phyloP scores from a whole-genome alignment of 192 early-diverging fungal genomes.

The Entrophospora sp. region DNA sequence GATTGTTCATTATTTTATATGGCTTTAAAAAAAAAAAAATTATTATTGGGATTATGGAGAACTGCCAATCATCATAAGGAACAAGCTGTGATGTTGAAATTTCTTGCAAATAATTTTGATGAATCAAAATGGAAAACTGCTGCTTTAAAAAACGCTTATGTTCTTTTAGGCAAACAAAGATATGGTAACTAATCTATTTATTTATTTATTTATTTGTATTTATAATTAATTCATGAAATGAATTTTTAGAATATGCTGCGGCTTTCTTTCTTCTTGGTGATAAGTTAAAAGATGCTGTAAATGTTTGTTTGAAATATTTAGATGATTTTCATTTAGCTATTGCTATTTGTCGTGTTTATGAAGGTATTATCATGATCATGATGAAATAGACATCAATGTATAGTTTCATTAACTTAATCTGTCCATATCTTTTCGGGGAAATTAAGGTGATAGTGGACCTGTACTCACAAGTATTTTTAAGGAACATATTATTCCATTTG shows the following conservation, averaged over 20 bases:
- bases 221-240: neutral
- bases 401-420: neutral
- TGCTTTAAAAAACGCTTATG: slow-evolving; percentile 97
- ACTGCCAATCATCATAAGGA: slow-evolving; percentile 75
- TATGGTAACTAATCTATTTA: slow-evolving; percentile 49
- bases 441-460: slow-evolving; percentile 48
- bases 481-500: slow-evolving; percentile 44
- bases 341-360: slow-evolving; percentile 81
- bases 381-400: neutral
- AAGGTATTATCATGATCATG: slow-evolving; percentile 49
- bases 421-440: neutral
- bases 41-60: slow-evolving; percentile 87
- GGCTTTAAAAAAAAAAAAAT: slow-evolving; percentile 80
- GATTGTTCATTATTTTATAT: slow-evolving; percentile 85
- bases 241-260: slow-evolving; percentile 70
- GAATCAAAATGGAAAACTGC: slow-evolving; percentile 85
- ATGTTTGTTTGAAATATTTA: slow-evolving; percentile 84
- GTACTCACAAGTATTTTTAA: slow-evolving; percentile 42
- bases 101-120: slow-evolving; percentile 88
- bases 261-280: slow-evolving; percentile 92
- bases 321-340: slow-evolving; percentile 90
- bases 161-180: slow-evolving; percentile 87
- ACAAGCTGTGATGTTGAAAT: slow-evolving; percentile 78
- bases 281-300: slow-evolving; percentile 82
- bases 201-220: neutral